These are phyloP conservation scores for Elongisporangium prolatum DNA, from an alignment of 352 stramenopile species.

Conservation along the genomic window DNA sequence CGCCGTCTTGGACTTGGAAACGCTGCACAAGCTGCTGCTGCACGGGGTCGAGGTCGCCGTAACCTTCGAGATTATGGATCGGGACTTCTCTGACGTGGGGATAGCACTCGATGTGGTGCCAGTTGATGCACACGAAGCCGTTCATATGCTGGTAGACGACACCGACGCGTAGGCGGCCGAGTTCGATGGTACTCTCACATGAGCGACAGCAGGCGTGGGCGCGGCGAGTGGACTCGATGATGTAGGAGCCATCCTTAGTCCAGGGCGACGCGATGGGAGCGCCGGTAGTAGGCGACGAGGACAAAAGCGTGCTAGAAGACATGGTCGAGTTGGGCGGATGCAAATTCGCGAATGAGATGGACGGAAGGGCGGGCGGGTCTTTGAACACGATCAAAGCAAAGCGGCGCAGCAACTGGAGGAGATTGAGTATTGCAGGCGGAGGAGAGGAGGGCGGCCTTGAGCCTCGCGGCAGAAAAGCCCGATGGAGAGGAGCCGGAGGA, in stretches of 20 bases:
- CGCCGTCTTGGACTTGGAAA: constrained; percentile 22
- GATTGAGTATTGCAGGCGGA: neutral
- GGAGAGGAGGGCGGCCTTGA: neutral
- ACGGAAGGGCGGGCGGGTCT: neutral
- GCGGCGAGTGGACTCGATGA: constrained; percentile 70
- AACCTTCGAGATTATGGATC: constrained; percentile 63
- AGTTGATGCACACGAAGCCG: constrained; percentile 83
- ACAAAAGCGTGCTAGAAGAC: neutral
- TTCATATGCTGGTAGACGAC: constrained; percentile 81
- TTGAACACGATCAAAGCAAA: neutral
- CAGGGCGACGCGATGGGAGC: constrained; percentile 33
- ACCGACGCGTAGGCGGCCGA: constrained; percentile 60
- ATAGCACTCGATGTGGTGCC: constrained; percentile 82
- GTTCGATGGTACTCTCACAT: constrained; percentile 63
- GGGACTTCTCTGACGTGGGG: constrained; percentile 49
- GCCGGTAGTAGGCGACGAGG: neutral
- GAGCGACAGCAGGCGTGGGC: constrained; percentile 72
- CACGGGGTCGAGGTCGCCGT: constrained; percentile 45
- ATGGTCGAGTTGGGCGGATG: neutral
- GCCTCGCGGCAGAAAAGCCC: neutral
- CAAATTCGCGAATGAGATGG: neutral
- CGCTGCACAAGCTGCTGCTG: constrained; percentile 57
- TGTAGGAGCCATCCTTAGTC: constrained; percentile 77
- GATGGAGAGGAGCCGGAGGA: neutral
- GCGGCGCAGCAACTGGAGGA: neutral